A percentile compares a stretch with the other conserved stretches of the same genome.
phyloP scores from a whole-genome alignment of 2,329 filamentous ascomycete genomes.

The Paraphaeosphaeria minitans region DNA sequence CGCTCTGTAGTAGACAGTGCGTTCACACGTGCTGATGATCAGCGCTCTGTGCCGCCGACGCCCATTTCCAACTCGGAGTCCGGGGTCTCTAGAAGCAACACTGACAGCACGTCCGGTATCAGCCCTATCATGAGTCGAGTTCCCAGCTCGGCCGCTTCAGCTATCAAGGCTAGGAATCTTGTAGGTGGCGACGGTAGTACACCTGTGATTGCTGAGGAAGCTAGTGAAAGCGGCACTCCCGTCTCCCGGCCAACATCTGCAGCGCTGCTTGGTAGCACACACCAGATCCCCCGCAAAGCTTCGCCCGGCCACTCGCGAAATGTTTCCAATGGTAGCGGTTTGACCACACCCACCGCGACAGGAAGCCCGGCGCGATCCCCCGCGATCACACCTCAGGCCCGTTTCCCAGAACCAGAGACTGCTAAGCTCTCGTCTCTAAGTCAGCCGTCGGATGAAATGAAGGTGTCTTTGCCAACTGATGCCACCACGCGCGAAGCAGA shows the following conservation, averaged over 20 bases:
- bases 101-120: constrained; percentile 65
- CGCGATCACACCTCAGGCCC: constrained; percentile 53
- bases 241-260: constrained; percentile 43
- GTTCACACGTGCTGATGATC: constrained; percentile 64
- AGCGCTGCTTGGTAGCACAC: constrained; percentile 31
- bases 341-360: constrained; percentile 62
- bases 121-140: constrained; percentile 68
- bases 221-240: constrained; percentile 44
- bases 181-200: constrained; percentile 50
- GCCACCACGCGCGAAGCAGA: constrained; percentile 44
- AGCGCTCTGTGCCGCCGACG: constrained; percentile 58
- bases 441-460: constrained; percentile 33
- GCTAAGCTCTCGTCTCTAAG: constrained; percentile 54
- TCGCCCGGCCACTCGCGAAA: constrained; percentile 49
- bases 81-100: constrained; percentile 63
- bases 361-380: constrained; percentile 68
- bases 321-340: constrained; percentile 54
- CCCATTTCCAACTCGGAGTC: constrained; percentile 53
- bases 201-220: constrained; percentile 62
- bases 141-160: constrained; percentile 52
- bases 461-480: constrained; percentile 32
- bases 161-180: constrained; percentile 46
- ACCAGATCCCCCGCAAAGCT: constrained; percentile 42
- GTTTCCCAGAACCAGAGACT: constrained; percentile 53
- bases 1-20: constrained; percentile 66